Evolutionary conservation across 1,284 basidiomycete species (phyloP), one percentile per base, ranked within the genome.

Genomic region (Schizopora paradoxa): DNA sequence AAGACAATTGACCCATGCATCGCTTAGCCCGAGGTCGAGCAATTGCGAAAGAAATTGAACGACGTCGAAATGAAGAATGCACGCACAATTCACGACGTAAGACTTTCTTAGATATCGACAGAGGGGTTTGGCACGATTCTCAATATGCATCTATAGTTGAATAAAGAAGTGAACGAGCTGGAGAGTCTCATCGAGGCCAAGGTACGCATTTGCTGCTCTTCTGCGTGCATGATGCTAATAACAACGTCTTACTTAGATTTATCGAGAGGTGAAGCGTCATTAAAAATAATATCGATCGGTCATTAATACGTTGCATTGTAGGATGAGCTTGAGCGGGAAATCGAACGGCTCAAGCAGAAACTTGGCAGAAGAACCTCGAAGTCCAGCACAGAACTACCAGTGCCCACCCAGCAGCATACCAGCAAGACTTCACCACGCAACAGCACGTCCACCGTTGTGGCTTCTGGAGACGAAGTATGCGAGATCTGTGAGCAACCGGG

Each of bases 131-230:
- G 45, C 53, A 18, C 43, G 48, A 38, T 35, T 27, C n/a, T n/a
- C n/a, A n/a, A 28, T 40, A 49, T 25, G 10, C 21, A 37, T 19
- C 42, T 52, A 18, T 56, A 92, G 87, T 75, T 91, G 51, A 88
- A 91, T 65, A 90, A 91, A 58, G 91, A 95, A 66, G 88, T 95
- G 41, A 79, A 82, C 42, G 91, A 95, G 61, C 73, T 96, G 18
- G 92, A 96, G 63, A 77, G 82, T 47, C 70, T 96, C 35, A 82
- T 95, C 28, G 92, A 96, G 64, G 79, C 88, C 47, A 95, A 96
- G 79, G 79, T 83, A 51, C 42, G 67, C 32, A 18, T 26, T 16
- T 13, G n/a, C n/a, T 19, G 16, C 45, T 6, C 6, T 26, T 22
- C 41, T 44, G 6, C 6, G 21, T 23, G 10, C 36, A 35, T 34